Conservation (phyloP, 116 monocot species). For the Papilionanthe hybrid region DNA sequence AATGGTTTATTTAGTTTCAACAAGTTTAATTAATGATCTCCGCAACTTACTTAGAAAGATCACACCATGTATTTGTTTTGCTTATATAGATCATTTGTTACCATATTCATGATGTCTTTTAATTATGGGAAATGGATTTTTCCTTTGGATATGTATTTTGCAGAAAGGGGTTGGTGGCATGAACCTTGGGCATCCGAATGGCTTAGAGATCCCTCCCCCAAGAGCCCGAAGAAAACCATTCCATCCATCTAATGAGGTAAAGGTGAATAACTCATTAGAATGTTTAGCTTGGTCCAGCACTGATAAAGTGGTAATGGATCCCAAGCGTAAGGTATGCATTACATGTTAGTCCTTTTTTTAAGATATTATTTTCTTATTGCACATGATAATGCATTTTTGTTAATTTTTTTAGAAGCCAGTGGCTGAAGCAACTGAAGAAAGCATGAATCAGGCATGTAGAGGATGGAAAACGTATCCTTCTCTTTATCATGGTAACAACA, state of each 20-base stretch:
- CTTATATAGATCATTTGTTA: too few species aligned
- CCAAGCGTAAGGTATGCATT: not conserved
- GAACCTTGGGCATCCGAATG: not conserved
- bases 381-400: too few species aligned
- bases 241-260: not conserved
- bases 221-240: constrained; percentile 5
- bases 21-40: too few species aligned
- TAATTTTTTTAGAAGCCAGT: not conserved
- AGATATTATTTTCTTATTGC: too few species aligned
- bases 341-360: too few species aligned
- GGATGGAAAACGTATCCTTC: not conserved
- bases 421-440: not conserved
- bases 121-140: too few species aligned
- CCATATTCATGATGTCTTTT: too few species aligned
- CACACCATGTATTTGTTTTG: too few species aligned
- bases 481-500: not conserved
- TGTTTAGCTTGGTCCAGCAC: not conserved
- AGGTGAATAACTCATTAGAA: not conserved
- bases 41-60: too few species aligned
- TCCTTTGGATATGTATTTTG: not conserved
- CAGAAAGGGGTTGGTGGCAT: constrained; percentile 3
- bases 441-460: not conserved
- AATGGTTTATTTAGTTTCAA: too few species aligned
- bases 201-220: constrained; percentile 10
- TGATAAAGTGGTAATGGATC: not conserved